Percentiles rank a stretch among this genome's conserved stretches.
Evolutionary conservation across 2,329 filamentous ascomycete genomes (phyloP).

Genomic region (Pseudocercospora fijiensis): DNA sequence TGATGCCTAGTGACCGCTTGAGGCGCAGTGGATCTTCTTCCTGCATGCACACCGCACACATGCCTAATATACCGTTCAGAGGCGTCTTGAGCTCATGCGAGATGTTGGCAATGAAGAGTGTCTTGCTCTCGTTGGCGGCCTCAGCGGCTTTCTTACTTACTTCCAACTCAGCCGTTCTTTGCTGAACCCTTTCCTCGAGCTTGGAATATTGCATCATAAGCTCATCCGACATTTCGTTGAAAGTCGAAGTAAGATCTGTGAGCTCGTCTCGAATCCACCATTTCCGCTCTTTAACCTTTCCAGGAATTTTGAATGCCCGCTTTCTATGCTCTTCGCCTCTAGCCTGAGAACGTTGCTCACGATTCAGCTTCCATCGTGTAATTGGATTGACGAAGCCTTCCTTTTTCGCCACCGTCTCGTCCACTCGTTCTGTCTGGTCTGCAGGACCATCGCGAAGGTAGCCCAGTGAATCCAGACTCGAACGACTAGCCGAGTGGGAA

Average conservation of each 20-base stretch:
- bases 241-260: slow-evolving; percentile 78
- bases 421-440: slow-evolving; percentile 40
- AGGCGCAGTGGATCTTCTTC: slow-evolving; percentile 76
- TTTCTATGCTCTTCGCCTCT: slow-evolving; percentile 39
- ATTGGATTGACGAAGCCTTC: slow-evolving; percentile 47
- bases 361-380: slow-evolving; percentile 31
- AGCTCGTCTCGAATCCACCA: slow-evolving; percentile 79
- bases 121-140: slow-evolving; percentile 96
- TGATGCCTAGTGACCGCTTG: slow-evolving; percentile 78
- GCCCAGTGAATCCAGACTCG: slow-evolving; percentile 39
- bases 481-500: slow-evolving; percentile 51
- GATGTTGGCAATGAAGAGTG: slow-evolving; percentile 95
- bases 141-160: slow-evolving; percentile 89
- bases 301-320: slow-evolving; percentile 75
- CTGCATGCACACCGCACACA: slow-evolving; percentile 91
- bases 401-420: slow-evolving; percentile 42
- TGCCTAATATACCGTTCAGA: slow-evolving; percentile 90
- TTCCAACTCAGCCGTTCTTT: slow-evolving; percentile 80
- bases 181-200: slow-evolving; percentile 78
- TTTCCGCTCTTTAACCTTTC: slow-evolving; percentile 72
- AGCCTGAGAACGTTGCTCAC: slow-evolving; percentile 32
- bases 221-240: slow-evolving; percentile 93
- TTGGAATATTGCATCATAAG: slow-evolving; percentile 80
- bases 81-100: slow-evolving; percentile 86
- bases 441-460: slow-evolving; percentile 27